Conservation (phyloP, 208 protist species). For the Polymyxa betae region DNA sequence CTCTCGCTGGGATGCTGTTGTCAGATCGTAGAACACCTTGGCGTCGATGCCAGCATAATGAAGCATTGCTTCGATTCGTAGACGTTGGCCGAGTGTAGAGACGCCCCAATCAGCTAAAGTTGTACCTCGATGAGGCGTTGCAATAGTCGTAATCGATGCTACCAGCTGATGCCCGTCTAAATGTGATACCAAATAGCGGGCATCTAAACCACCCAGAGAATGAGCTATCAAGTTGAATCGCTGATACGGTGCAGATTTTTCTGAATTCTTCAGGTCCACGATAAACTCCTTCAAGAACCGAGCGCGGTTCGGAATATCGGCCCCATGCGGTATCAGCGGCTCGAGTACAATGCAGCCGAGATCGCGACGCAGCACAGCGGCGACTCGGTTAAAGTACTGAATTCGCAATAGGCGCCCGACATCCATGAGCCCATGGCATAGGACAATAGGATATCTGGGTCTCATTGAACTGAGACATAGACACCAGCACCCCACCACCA, state of each 20-base stretch:
- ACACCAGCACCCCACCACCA: no score
- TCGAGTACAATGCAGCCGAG: conserved; percentile 23
- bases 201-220: conserved; percentile 30
- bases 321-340: neutral
- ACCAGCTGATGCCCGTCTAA: neutral
- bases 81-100: neutral
- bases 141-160: conserved; percentile 35
- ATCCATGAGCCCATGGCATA: conserved; percentile 51
- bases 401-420: neutral
- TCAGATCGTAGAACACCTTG: conserved; percentile 14
- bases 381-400: neutral
- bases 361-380: neutral
- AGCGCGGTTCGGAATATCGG: neutral
- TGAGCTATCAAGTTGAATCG: neutral
- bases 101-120: conserved; percentile 50
- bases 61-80: neutral
- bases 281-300: neutral
- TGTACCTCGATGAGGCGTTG: conserved; percentile 20
- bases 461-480: no score
- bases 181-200: neutral
- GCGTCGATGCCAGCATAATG: neutral
- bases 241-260: neutral
- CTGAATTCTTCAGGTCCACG: neutral
- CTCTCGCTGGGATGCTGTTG: conserved; percentile 1
- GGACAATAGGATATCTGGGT: conserved; percentile 16